These are phyloP conservation scores for Tanozyma kutaoensis DNA, from an alignment of 805 yeast genomes.

Conservation along the genomic window DNA sequence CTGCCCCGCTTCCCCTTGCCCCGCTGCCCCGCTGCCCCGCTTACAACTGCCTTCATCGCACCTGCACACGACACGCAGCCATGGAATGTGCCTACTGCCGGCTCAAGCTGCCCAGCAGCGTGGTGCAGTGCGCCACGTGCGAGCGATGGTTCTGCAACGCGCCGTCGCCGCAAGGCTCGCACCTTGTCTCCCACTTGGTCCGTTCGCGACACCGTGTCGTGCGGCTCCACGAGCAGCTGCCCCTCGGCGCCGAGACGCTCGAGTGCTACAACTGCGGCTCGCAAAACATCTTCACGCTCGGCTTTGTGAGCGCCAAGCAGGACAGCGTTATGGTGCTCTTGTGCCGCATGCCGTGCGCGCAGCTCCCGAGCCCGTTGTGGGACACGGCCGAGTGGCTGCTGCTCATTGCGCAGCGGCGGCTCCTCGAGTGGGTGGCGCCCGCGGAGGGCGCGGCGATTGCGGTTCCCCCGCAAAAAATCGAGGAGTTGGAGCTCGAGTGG, in stretches of 20 bases:
- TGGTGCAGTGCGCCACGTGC: slow-evolving; percentile 68
- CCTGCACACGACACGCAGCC: too few relatives aligned
- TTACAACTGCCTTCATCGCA: too few relatives aligned
- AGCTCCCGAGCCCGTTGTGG: slow-evolving; percentile 66
- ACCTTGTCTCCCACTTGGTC: slow-evolving; percentile 77
- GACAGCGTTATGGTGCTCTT: slow-evolving; percentile 78
- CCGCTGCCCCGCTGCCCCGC: too few relatives aligned
- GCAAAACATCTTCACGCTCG: slow-evolving; percentile 66
- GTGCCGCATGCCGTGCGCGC: slow-evolving; percentile 85
- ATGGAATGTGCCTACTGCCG: slow-evolving; percentile 76
- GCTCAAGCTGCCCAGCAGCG: slow-evolving; percentile 44
- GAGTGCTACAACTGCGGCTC: slow-evolving; percentile 90
- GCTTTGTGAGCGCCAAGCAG: slow-evolving; percentile 77
- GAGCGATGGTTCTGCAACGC: slow-evolving; percentile 86
- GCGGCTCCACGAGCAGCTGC: slow-evolving; percentile 65
- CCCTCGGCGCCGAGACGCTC: slow-evolving; percentile 72
- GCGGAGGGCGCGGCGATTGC: slow-evolving; percentile 9
- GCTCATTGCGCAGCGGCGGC: slow-evolving; percentile 63
- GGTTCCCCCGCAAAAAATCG: slow-evolving; percentile 56
- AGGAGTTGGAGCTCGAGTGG: slow-evolving; percentile 70
- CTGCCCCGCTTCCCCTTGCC: too few relatives aligned
- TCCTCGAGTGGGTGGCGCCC: slow-evolving; percentile 68
- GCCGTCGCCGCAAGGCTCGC: slow-evolving; percentile 47
- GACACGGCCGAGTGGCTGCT: slow-evolving; percentile 83
- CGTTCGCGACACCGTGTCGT: slow-evolving; percentile 66